Evolutionary conservation across 306 rosid genomes (phyloP).

Genomic region (Cucurbita moschata): DNA sequence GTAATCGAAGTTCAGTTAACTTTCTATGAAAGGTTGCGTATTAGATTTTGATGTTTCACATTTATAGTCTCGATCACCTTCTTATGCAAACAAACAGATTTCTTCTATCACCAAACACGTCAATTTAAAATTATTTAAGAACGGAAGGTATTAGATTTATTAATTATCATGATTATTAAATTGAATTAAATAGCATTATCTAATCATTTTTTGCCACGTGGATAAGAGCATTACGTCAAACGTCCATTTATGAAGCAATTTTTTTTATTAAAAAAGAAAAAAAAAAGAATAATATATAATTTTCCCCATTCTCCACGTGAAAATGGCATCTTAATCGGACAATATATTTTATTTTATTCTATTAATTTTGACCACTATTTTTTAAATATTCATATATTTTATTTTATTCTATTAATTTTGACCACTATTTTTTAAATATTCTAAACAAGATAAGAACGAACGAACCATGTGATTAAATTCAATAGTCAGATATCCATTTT

Average conservation of each 20-base stretch:
- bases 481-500: no score
- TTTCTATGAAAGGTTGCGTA: no score
- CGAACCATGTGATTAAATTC: no score
- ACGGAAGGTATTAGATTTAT: neutral
- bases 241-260: neutral
- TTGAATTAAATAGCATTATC: neutral
- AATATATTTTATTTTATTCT: neutral
- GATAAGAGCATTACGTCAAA: neutral
- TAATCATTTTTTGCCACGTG: neutral
- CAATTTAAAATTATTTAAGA: no score
- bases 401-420: neutral
- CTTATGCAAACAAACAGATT: no score
- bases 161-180: neutral
- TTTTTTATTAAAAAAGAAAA: neutral
- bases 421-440: no score
- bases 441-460: no score
- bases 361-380: no score
- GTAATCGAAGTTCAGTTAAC: no score
- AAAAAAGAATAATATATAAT: neutral
- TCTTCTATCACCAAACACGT: no score
- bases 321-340: neutral
- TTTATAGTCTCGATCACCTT: no score
- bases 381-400: neutral
- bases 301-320: neutral
- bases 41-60: no score